Conservation (phyloP, 495 filamentous ascomycete species). For the Venustampulla echinocandica region DNA sequence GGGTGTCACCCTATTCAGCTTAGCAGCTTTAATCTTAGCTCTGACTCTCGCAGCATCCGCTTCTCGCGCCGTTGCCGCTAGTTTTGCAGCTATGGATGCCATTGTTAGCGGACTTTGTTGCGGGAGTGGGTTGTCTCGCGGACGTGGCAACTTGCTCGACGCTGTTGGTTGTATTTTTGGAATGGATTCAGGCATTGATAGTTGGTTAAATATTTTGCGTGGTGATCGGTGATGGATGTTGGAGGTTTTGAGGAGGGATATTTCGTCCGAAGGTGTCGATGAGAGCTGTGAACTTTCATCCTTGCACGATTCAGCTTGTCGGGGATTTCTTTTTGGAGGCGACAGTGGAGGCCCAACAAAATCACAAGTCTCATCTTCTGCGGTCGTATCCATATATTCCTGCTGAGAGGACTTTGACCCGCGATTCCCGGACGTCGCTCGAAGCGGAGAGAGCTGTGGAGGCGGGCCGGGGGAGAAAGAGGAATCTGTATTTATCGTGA, state of each 20-base stretch:
- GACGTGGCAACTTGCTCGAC: slow-evolving; percentile 17
- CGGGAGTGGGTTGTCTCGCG: slow-evolving; percentile 27
- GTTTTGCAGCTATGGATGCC: slow-evolving; percentile 45
- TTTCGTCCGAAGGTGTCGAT: slow-evolving; percentile 4
- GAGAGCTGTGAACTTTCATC: slow-evolving; percentile 4
- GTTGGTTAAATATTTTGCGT: slow-evolving; percentile 6
- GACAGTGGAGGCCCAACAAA: slow-evolving; percentile 22
- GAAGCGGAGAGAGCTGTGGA: slow-evolving; percentile 38
- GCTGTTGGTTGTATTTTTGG: slow-evolving; percentile 11
- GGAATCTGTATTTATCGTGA: slow-evolving; percentile 15
- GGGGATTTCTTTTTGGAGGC: too few species aligned
- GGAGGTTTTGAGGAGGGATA: slow-evolving; percentile 8
- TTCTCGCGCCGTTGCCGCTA: slow-evolving; percentile 46
- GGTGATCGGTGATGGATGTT: slow-evolving; percentile 13
- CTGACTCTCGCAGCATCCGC: slow-evolving; percentile 46
- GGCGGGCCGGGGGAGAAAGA: slow-evolving; percentile 21
- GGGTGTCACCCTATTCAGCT: slow-evolving; percentile 18
- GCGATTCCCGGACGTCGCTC: slow-evolving; percentile 34
- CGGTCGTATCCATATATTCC: slow-evolving; percentile 35
- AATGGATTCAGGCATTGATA: slow-evolving; percentile 4
- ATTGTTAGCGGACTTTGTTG: slow-evolving; percentile 41
- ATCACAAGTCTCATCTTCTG: slow-evolving; percentile 38
- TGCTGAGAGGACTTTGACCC: slow-evolving; percentile 23
- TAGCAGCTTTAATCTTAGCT: slow-evolving; percentile 42
- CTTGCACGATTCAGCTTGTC: too few species aligned